phyloP scores from a whole-genome alignment of 306 rosid genomes.

The Mimosa pudica region DNA sequence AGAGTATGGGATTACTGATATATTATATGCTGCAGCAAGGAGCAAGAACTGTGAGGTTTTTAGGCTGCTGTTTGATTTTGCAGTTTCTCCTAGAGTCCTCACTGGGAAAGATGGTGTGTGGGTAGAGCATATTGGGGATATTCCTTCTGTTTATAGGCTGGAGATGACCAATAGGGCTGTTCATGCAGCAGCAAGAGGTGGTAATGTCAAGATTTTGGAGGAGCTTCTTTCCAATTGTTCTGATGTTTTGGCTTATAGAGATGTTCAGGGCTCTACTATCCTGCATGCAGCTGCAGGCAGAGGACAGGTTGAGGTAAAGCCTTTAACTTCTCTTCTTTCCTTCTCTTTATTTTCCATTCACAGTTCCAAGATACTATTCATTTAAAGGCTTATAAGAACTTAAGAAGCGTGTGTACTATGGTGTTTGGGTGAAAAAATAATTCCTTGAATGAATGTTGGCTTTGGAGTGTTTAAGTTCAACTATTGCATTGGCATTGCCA shows the following conservation, averaged over 20 bases:
- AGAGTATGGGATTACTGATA: conserved; percentile 76
- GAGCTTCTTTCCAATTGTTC: conserved; percentile 71
- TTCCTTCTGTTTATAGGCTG: conserved; percentile 76
- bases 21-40: conserved; percentile 69
- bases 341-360: conserved; percentile 5
- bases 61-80: conserved; percentile 68
- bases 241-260: conserved; percentile 82
- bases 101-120: conserved; percentile 51
- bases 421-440: not conserved
- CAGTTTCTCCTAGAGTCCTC: conserved; percentile 71
- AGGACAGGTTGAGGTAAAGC: conserved; percentile 84
- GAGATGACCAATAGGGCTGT: conserved; percentile 89
- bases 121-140: conserved; percentile 67
- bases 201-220: conserved; percentile 69
- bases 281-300: conserved; percentile 94
- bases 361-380: not conserved
- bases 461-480: not conserved
- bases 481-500: not conserved
- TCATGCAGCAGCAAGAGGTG: conserved; percentile 97
- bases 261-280: conserved; percentile 75
- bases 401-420: not conserved
- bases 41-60: conserved; percentile 61
- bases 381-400: not conserved
- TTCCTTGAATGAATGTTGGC: not conserved
- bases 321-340: not conserved